Evolutionary conservation across 306 rosid genomes (phyloP), one percentile per base, ranked within the genome.

Genomic region (Hippophae rhamnoides): DNA sequence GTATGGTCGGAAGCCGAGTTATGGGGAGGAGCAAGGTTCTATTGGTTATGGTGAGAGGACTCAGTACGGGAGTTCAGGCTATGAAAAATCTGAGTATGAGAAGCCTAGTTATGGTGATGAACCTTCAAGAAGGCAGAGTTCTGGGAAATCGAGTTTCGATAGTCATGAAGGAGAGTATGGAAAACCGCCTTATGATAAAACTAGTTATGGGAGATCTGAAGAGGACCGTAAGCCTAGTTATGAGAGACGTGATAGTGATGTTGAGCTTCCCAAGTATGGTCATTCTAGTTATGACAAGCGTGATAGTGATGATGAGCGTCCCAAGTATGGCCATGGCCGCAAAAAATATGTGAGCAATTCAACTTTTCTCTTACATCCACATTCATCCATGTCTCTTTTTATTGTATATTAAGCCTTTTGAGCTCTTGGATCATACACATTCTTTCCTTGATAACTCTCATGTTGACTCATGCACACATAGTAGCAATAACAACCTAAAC

Each of bases 311-410:
- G 64, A 66, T 5, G 78, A 67, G 14, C 70, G 60, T 47, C 38
- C 13, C 82, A 76, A 56, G 88, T 31, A 81, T 58, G 68, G 84
- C 62, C 71, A 81, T 69, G 83, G 81, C 13, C 95, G 89, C 47
- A 85, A 87, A 83, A 83, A 92, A 85, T 65, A 81, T 62, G 96
- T 87, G 72, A 90, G 96, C 60, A 57, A 38, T 57, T 48, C 26
- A 14, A 10, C 62, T 41, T 47, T 73, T 51, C 6, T 40, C 45
- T 10, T n/a, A 43, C 57, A 38, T 38, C 8, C 54, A 5, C 12
- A 6, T 13, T 2, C 60, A 31, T 31, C 38, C 38, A 31, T 31
- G 38, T 31, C 38, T 31, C 4, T 4, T 31, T 31, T 31, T 31
- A 2, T 31, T 31, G 38, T 31, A 31, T 31, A 2, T 31, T 31